These are phyloP conservation scores for Comarum palustre DNA, from an alignment of 306 rosid genomes.

Conservation along the genomic window DNA sequence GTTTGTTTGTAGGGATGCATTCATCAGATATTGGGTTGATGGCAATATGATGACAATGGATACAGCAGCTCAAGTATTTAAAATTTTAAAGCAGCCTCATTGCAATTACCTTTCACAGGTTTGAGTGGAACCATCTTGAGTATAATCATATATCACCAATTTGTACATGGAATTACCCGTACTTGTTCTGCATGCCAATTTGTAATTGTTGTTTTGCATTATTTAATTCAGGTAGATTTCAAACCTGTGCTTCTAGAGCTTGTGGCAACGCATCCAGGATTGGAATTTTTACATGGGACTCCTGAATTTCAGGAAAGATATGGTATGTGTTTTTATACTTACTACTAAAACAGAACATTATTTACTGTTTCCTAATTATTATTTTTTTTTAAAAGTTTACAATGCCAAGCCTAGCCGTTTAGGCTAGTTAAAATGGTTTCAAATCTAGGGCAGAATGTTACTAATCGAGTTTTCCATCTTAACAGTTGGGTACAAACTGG, in stretches of 20 bases:
- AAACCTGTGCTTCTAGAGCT: constrained; percentile 83
- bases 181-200: constrained; percentile 17
- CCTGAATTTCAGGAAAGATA: constrained; percentile 99
- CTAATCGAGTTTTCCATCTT: neutral
- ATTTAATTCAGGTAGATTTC: constrained; percentile 67
- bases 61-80: constrained; percentile 66
- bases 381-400: neutral
- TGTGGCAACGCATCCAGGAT: constrained; percentile 89
- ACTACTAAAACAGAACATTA: neutral
- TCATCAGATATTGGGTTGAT: constrained; percentile 73
- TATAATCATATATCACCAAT: neutral
- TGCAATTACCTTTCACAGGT: constrained; percentile 83
- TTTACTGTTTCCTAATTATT: constrained; percentile 6
- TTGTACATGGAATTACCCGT: neutral
- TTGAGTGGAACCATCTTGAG: constrained; percentile 6
- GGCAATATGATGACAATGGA: constrained; percentile 83
- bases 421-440: neutral
- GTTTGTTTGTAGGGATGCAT: constrained; percentile 52
- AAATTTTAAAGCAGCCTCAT: constrained; percentile 74
- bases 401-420: neutral
- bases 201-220: constrained; percentile 25
- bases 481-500: neutral
- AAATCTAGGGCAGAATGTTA: neutral
- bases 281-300: constrained; percentile 91
- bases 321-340: constrained; percentile 47